Evolutionary conservation across 2,329 filamentous ascomycete genomes (phyloP).

Genomic region (Pseudogymnoascus pannorum): DNA sequence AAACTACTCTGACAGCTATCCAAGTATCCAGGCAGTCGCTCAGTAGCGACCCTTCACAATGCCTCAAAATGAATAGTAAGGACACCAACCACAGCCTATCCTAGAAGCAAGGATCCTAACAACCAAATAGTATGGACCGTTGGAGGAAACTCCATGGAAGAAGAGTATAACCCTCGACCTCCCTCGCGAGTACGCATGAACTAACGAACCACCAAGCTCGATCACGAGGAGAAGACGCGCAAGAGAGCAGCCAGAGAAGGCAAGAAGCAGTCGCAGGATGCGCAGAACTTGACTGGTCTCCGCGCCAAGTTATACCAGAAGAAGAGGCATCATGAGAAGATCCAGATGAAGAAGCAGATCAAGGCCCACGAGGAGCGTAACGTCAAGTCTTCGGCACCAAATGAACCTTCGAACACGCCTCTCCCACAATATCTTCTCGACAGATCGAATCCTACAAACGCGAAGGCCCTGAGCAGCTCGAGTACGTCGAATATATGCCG

Average conservation of each 20-base stretch:
- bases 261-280: slow-evolving; percentile 77
- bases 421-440: slow-evolving; percentile 87
- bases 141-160: slow-evolving; percentile 9
- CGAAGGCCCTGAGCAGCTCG: slow-evolving; percentile 65
- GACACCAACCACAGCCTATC: not conserved
- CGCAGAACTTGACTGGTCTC: slow-evolving; percentile 83
- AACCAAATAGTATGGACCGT: slow-evolving; percentile 7
- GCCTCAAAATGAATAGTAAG: slow-evolving; percentile 9
- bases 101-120: not conserved
- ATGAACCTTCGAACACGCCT: slow-evolving; percentile 64
- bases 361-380: slow-evolving; percentile 89
- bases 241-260: slow-evolving; percentile 80
- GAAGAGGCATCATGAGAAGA: slow-evolving; percentile 90
- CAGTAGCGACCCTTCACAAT: not conserved
- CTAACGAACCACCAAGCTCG: slow-evolving; percentile 36
- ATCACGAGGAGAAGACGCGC: slow-evolving; percentile 79
- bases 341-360: slow-evolving; percentile 89
- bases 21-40: not conserved
- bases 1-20: not conserved
- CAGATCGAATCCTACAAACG: slow-evolving; percentile 47
- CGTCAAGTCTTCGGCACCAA: slow-evolving; percentile 71
- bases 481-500: slow-evolving; percentile 31
- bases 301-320: slow-evolving; percentile 85
- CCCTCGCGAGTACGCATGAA: not conserved
- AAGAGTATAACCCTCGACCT: not conserved